Evolutionary conservation across 495 filamentous ascomycete genomes (phyloP), one percentile per base, ranked within the genome.

Genomic region (Opeltia flavorubescens): DNA sequence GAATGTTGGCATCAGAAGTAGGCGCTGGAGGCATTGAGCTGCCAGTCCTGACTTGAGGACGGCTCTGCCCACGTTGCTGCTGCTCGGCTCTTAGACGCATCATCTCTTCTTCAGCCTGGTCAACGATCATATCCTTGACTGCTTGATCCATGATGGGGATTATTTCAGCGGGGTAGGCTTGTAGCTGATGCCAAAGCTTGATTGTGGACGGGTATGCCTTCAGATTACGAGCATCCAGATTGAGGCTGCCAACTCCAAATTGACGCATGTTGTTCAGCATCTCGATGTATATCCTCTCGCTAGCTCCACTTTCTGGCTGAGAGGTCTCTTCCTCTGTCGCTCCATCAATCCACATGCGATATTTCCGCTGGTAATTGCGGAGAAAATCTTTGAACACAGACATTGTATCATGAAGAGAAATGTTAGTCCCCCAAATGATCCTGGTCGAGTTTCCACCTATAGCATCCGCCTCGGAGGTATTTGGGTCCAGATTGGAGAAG

Each of bases 391-490:
- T 87, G 71, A 94, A 93, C 0, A 78, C 71, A 40, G 75, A 75
- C 59, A 89, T 83, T 11, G 88, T 84, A 60, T 99, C 88, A 45
- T 83, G 78, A 34, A 96, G 80, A 1, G 89, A 93, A 47, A 99
- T 83, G 41, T 94, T 96, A 39, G 91, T 96, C 58, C 93, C 91
- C 93, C 93, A 99, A 48, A 99, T 89, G 31, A 94, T 78, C 48
- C 83, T 74, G 39, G 81, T 81, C 31, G 80, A 84, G 49, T 70
- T 74, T 8, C 88, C 87, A 35, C 84, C 86, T 43, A 95, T 78
- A 1, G 76, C 81, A 57, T 95, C 83, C 0, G 87, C 88, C 59
- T 99, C 91, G 1, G 88, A 94, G 9, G 93, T 96, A 46, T 77
- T 78, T 1, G 86, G 86, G 55, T 94, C 80, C 48, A 85, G 61